Evolutionary conservation across 2,329 filamentous ascomycete species (phyloP), one percentile per base, ranked within the genome.

Genomic region (Curvularia hawaiiensis): DNA sequence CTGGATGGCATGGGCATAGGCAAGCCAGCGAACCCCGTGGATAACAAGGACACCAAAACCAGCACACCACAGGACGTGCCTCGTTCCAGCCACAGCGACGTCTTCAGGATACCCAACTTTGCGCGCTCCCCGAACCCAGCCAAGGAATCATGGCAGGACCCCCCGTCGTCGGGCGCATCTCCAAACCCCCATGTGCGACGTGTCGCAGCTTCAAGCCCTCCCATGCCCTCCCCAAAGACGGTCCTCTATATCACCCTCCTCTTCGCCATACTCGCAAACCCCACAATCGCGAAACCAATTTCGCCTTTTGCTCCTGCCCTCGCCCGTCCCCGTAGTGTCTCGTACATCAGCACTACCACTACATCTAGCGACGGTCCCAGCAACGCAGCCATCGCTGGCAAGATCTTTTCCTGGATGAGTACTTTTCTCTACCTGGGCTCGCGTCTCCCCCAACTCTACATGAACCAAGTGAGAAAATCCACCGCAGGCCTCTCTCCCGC

Each of bases 401-500:
- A 74, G 50, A 64, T 78, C 44, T 76, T 77, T 54, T 79, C 79
- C 58, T 81, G 79, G 67, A 75, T 76, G 52, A 75, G 74, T 33
- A 79, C 79, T 6, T 71, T 77, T 39, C 70, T 77, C 43, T 78
- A 76, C 63, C 75, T 78, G 4, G 72, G 73, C 52, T 71, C 71
- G 11, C 70, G 74, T 18, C 65, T 73, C 54, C 87, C 87, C 0
- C 87, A 90, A 68, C 80, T 90, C 38, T 84, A 86, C 78, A 87
- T 88, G 67, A 90, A 90, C 74, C 84, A 85, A 69, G 66, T 78
- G 50, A 84, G 86, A 48, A 84, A 84, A 67, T 88, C 85, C 43
- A 89, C 87, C 11, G 80, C 86, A 1, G 87, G 87, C 3, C 82
- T 90, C 9, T 85, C 82, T 0, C 85, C 86, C 0, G 75, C 84